Percentiles rank a stretch among this genome's conserved stretches.
Evolutionary conservation across 108 stramenopile species (phyloP).

Genomic region (Fistulifera solaris): DNA sequence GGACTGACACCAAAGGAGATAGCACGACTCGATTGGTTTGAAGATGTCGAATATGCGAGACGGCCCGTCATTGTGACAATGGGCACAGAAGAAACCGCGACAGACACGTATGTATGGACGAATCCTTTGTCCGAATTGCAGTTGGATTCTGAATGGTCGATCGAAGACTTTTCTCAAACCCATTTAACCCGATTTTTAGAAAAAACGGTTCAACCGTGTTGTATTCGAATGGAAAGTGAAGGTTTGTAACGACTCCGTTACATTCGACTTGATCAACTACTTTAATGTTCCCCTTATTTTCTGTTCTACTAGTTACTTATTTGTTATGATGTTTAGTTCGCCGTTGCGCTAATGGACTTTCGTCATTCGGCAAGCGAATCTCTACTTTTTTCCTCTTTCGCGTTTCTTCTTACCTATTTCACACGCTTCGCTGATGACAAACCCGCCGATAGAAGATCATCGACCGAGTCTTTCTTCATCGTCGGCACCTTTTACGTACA

Average conservation of each 20-base stretch:
- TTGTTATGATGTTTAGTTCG: neutral
- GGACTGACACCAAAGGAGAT: conserved; percentile 31
- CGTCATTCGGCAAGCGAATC: no score
- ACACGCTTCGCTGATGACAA: conserved; percentile 21
- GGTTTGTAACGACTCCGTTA: neutral
- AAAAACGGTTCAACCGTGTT: conserved; percentile 39
- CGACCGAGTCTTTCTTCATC: conserved; percentile 38
- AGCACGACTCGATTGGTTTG: conserved; percentile 54
- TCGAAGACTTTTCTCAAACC: conserved; percentile 24
- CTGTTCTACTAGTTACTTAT: neutral
- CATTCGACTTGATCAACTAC: neutral
- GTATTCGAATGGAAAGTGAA: conserved; percentile 6
- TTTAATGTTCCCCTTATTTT: neutral
- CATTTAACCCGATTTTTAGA: conserved; percentile 42
- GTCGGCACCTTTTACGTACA: conserved; percentile 30
- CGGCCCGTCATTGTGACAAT: conserved; percentile 22
- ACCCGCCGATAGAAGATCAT: conserved; percentile 65
- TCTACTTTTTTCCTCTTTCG: neutral
- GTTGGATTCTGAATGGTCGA: conserved; percentile 33
- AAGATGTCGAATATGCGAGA: conserved; percentile 51
- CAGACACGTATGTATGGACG: conserved; percentile 48
- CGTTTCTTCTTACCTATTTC: neutral
- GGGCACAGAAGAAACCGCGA: neutral
- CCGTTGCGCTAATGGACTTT: no score
- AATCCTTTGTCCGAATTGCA: conserved; percentile 23